Percentiles rank a stretch among this genome's conserved stretches.
phyloP scores from a whole-genome alignment of 169 alveolate species.

The Amoebophrya sp. region DNA sequence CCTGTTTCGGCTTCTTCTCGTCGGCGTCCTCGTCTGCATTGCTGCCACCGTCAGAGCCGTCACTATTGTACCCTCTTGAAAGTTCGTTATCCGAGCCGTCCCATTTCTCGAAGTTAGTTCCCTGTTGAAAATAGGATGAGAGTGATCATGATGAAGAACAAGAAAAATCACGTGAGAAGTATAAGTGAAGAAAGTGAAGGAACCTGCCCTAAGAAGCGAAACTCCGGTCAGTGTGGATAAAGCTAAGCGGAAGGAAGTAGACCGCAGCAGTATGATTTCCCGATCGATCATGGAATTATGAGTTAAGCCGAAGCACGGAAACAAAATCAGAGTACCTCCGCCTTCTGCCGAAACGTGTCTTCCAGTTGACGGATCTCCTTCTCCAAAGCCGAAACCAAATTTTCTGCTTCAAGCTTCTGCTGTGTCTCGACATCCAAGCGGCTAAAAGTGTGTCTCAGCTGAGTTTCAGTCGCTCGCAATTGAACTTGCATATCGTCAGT shows the following conservation, averaged over 20 bases:
- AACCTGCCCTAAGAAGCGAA: no score
- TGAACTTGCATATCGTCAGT: constrained; percentile 10
- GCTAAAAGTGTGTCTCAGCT: neutral
- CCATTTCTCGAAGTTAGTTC: neutral
- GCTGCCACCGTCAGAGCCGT: neutral
- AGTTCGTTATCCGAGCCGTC: neutral
- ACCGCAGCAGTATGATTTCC: no score
- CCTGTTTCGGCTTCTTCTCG: neutral
- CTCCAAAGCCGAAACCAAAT: neutral
- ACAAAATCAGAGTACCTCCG: neutral
- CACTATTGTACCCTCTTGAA: neutral
- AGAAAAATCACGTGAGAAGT: no score
- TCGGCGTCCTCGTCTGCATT: neutral
- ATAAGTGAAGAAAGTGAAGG: neutral
- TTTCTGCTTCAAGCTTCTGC: neutral
- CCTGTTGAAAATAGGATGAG: no score
- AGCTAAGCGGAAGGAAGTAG: no score
- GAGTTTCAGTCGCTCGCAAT: constrained; percentile 3
- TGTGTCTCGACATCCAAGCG: neutral
- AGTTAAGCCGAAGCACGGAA: no score
- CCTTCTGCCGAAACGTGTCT: neutral
- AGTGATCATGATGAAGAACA: no score
- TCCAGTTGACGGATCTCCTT: neutral
- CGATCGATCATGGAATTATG: no score
- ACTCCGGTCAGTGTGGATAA: no score